These are phyloP conservation scores for Chalaropsis ovoidea DNA, from an alignment of 2,329 filamentous ascomycete genomes.

Conservation along the genomic window DNA sequence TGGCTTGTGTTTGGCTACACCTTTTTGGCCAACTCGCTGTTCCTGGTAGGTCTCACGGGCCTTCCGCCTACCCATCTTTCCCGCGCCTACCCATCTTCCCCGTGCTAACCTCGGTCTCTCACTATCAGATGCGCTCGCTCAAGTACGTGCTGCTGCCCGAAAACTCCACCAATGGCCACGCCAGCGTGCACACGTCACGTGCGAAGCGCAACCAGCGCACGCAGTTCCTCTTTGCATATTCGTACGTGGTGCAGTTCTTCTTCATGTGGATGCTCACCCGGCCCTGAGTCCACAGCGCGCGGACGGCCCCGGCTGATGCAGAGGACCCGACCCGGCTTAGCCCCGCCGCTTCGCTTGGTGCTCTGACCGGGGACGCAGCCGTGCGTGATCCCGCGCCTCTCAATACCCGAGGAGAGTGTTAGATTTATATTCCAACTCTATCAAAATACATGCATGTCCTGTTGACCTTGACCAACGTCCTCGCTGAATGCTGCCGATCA, in stretches of 20 bases:
- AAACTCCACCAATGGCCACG: constrained; percentile 54
- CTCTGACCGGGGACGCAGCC: not conserved
- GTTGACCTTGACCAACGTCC: not conserved
- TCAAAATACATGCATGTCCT: constrained; percentile 6
- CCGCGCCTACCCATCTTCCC: not conserved
- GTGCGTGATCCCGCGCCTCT: too few relatives aligned
- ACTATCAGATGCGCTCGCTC: constrained; percentile 68
- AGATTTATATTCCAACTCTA: constrained; percentile 6
- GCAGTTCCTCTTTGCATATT: constrained; percentile 88
- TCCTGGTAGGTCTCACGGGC: constrained; percentile 55
- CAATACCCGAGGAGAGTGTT: not conserved
- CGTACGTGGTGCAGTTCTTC: constrained; percentile 82
- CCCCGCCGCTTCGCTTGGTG: too few relatives aligned
- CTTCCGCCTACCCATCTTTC: too few relatives aligned
- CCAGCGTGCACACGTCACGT: constrained; percentile 55
- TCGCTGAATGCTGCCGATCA: not conserved
- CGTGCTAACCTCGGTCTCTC: not conserved
- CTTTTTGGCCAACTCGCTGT: constrained; percentile 88
- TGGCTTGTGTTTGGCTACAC: constrained; percentile 88
- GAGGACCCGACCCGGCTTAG: too few relatives aligned
- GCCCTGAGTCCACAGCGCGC: constrained; percentile 30
- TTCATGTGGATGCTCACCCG: constrained; percentile 75
- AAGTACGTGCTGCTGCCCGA: constrained; percentile 94
- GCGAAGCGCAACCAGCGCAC: constrained; percentile 79
- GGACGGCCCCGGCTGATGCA: not conserved